phyloP scores from a whole-genome alignment of 441 rosid genomes.

The Jatropha podagrica region DNA sequence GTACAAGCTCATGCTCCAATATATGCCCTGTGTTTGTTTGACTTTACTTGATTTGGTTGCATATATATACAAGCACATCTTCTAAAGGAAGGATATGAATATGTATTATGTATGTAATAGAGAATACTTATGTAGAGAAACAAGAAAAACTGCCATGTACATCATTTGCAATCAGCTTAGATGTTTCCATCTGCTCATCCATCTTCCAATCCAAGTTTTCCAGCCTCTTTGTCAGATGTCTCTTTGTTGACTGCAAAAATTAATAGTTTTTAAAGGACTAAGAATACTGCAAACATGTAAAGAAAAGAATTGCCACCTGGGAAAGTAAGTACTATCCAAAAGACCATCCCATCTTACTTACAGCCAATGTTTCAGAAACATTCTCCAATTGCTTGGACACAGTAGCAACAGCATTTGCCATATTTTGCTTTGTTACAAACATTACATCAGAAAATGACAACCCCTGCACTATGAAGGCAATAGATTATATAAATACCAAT shows the following conservation, averaged over 20 bases:
- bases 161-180: slow-evolving; percentile 63
- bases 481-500: background rate
- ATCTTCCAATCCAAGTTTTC: slow-evolving; percentile 82
- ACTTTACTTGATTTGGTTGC: background rate
- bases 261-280: slow-evolving; percentile 18
- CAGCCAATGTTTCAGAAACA: slow-evolving; percentile 67
- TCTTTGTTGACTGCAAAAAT: slow-evolving; percentile 69
- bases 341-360: slow-evolving; percentile 35
- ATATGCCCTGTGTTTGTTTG: background rate
- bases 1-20: background rate
- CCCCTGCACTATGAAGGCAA: slow-evolving; percentile 51
- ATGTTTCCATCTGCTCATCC: slow-evolving; percentile 72
- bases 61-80: background rate
- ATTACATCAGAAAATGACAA: slow-evolving; percentile 83
- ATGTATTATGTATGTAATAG: background rate
- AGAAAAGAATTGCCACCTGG: slow-evolving; percentile 21
- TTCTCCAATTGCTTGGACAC: slow-evolving; percentile 82
- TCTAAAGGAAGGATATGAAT: background rate
- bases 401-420: slow-evolving; percentile 72
- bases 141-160: slow-evolving; percentile 36
- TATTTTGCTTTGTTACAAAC: slow-evolving; percentile 88
- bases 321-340: slow-evolving; percentile 8
- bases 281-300: slow-evolving; percentile 14
- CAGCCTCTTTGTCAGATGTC: slow-evolving; percentile 68
- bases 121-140: background rate